Percentiles rank a stretch among this genome's conserved stretches.
Conservation (phyloP, 78 protist species). For the slime mould (Dictyostelium discoideum) region DNA sequence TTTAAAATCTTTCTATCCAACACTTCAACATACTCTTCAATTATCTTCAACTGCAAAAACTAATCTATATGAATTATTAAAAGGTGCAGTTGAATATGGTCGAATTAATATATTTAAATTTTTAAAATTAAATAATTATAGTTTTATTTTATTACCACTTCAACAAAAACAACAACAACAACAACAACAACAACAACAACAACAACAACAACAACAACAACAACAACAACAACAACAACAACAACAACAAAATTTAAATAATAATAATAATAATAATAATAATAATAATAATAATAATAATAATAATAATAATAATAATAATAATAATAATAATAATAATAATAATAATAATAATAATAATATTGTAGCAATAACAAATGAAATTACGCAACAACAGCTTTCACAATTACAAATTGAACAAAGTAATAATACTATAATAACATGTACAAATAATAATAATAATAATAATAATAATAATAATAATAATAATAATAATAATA, state of each 20-base stretch:
- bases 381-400: background rate
- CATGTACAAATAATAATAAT: background rate
- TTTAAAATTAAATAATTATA: background rate
- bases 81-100: background rate
- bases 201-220: background rate
- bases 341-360: background rate
- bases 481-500: too few species aligned
- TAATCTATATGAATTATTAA: conserved; percentile 9
- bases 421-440: background rate
- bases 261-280: background rate
- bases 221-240: background rate
- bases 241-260: background rate
- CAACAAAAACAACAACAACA: background rate
- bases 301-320: too few species aligned
- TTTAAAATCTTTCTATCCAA: background rate
- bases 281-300: too few species aligned
- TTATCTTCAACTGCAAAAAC: background rate
- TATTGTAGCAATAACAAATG: background rate
- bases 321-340: too few species aligned
- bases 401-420: background rate
- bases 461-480: too few species aligned
- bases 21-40: background rate
- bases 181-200: background rate
- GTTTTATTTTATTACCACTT: background rate
- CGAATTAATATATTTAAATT: background rate